Conservation (phyloP, 179 eudicot species). For the Spinacia oleracea region DNA sequence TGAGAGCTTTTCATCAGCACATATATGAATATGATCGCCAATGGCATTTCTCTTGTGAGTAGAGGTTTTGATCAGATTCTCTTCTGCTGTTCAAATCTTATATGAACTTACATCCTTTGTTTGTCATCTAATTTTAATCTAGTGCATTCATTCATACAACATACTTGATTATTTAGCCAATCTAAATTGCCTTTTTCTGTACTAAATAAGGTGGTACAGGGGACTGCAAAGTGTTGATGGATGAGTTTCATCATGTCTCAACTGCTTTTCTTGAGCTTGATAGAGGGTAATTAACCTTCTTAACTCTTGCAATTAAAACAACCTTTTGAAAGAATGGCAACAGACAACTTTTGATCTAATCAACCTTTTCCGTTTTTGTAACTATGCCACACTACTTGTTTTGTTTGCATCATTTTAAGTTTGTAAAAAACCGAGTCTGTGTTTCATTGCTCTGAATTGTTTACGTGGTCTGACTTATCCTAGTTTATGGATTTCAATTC, state of each 20-base stretch:
- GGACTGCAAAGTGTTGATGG: constrained; percentile 90
- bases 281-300: no score
- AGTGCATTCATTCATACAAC: no score
- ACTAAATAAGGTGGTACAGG: constrained; percentile 68
- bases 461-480: no score
- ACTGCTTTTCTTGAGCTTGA: constrained; percentile 93
- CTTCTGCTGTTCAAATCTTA: no score
- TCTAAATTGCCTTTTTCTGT: constrained; percentile 9
- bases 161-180: no score
- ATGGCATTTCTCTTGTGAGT: constrained; percentile 94
- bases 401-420: not conserved
- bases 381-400: no score
- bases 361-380: no score
- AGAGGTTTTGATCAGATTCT: no score
- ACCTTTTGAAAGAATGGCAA: no score
- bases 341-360: no score
- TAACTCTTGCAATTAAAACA: no score
- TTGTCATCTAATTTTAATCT: no score
- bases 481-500: not conserved
- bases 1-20: constrained; percentile 75
- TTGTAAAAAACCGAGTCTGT: not conserved
- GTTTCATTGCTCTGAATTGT: not conserved
- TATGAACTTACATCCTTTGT: not conserved
- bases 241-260: constrained; percentile 82
- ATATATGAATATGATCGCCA: constrained; percentile 67